Conservation (phyloP, 148 eudicot species). For the Rheum nobile region DNA sequence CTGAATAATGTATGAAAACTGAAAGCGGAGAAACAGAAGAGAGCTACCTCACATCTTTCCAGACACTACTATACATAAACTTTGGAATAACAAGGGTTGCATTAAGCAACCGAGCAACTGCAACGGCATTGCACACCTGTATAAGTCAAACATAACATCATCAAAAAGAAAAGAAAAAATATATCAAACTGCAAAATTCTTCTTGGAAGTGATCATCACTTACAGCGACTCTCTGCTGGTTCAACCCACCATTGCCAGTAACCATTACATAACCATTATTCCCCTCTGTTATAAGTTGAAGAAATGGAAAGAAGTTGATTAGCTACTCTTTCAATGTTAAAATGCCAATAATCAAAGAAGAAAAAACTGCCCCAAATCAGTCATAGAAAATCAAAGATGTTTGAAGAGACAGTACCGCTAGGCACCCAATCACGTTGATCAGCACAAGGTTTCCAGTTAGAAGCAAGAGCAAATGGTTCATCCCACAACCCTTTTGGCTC, state of each 20-base stretch:
- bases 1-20: background rate
- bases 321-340: background rate
- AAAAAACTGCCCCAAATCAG: background rate
- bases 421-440: conserved; percentile 76
- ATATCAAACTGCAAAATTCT: background rate
- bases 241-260: conserved; percentile 93
- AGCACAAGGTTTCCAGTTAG: conserved; percentile 90
- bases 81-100: conserved; percentile 92
- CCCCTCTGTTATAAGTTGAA: conserved; percentile 36
- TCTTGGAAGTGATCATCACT: conserved; percentile 12
- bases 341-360: background rate
- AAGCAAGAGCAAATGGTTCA: conserved; percentile 69
- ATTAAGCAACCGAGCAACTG: conserved; percentile 84
- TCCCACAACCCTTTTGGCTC: conserved; percentile 93
- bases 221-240: conserved; percentile 99
- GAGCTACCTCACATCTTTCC: conserved; percentile 81
- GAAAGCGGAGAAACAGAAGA: background rate
- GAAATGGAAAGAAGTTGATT: background rate
- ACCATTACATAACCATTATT: conserved; percentile 70
- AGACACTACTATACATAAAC: conserved; percentile 84
- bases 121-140: conserved; percentile 96
- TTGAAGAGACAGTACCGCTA: conserved; percentile 41
- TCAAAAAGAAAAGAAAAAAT: background rate
- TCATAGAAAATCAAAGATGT: background rate
- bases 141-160: conserved; percentile 5